These are phyloP conservation scores for Periconia digitata DNA, from an alignment of 2,329 filamentous ascomycete species.

Conservation along the genomic window DNA sequence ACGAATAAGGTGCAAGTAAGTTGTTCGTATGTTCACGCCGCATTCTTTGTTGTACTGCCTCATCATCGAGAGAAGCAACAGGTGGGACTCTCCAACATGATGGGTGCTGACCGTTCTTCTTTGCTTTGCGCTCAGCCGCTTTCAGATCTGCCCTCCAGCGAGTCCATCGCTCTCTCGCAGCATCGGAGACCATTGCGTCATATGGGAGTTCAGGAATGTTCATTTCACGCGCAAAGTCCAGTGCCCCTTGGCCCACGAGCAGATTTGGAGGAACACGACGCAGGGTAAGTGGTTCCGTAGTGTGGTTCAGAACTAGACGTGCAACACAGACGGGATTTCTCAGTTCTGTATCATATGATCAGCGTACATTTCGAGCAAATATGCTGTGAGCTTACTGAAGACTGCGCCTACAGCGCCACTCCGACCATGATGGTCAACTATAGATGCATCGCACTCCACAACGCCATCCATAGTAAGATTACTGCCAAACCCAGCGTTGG, in stretches of 20 bases:
- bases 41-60: slow-evolving; percentile 32
- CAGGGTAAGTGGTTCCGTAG: slow-evolving; percentile 75
- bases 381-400: slow-evolving; percentile 64
- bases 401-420: slow-evolving; percentile 94
- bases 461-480: slow-evolving; percentile 88
- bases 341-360: slow-evolving; percentile 62
- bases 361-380: slow-evolving; percentile 13
- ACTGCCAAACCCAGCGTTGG: slow-evolving; percentile 94
- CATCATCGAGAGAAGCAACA: slow-evolving; percentile 28
- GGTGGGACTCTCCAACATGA: slow-evolving; percentile 29
- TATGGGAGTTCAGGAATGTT: slow-evolving; percentile 73
- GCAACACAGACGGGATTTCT: slow-evolving; percentile 91
- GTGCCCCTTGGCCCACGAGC: slow-evolving; percentile 82
- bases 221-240: slow-evolving; percentile 79
- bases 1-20: slow-evolving; percentile 22
- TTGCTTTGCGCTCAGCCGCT: slow-evolving; percentile 57
- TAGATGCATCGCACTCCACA: slow-evolving; percentile 91
- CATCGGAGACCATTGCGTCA: slow-evolving; percentile 76
- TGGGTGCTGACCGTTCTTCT: slow-evolving; percentile 29
- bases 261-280: slow-evolving; percentile 91
- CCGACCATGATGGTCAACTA: slow-evolving; percentile 86
- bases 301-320: slow-evolving; percentile 76
- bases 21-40: slow-evolving; percentile 44
- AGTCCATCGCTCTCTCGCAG: slow-evolving; percentile 74
- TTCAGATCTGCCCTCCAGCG: slow-evolving; percentile 75